phyloP scores from a whole-genome alignment of 2,329 filamentous ascomycete genomes.

The Cladorrhinum sp. region DNA sequence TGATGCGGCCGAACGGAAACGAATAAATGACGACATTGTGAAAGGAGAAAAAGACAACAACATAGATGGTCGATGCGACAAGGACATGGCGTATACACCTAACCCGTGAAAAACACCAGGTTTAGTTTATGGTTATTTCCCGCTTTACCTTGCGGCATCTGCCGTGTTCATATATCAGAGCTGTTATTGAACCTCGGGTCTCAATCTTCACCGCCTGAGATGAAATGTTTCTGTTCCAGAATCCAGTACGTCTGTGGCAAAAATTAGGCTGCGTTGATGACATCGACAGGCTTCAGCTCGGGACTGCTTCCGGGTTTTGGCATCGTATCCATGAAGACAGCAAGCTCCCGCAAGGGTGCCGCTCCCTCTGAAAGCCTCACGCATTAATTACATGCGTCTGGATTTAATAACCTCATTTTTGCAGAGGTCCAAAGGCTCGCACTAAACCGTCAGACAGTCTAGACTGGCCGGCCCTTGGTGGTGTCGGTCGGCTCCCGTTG shows the following conservation, averaged over 20 bases:
- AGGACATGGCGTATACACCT: not conserved
- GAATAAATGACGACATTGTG: not conserved
- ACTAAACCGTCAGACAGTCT: not conserved
- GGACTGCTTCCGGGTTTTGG: not conserved
- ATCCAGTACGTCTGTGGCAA: not conserved
- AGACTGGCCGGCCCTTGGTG: not conserved
- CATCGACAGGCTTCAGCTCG: not conserved
- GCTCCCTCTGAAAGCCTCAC: not conserved
- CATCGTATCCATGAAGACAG: not conserved
- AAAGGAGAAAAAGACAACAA: not conserved
- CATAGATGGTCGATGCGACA: not conserved
- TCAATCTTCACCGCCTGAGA: not conserved
- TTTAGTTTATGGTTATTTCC: constrained; percentile 1
- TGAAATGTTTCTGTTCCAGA: not conserved
- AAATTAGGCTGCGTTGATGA: not conserved
- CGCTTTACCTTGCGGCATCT: not conserved
- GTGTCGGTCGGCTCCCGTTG: not conserved
- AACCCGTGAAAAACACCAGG: not conserved
- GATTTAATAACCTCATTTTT: not conserved
- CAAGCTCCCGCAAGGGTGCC: not conserved
- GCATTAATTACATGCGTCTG: not conserved
- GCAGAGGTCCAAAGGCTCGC: not conserved
- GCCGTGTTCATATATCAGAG: not conserved
- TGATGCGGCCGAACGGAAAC: not conserved
- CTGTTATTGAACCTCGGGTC: not conserved